These are phyloP conservation scores for Ceratopteris richardii DNA, from an alignment of 75 land plant species.

Conservation along the genomic window DNA sequence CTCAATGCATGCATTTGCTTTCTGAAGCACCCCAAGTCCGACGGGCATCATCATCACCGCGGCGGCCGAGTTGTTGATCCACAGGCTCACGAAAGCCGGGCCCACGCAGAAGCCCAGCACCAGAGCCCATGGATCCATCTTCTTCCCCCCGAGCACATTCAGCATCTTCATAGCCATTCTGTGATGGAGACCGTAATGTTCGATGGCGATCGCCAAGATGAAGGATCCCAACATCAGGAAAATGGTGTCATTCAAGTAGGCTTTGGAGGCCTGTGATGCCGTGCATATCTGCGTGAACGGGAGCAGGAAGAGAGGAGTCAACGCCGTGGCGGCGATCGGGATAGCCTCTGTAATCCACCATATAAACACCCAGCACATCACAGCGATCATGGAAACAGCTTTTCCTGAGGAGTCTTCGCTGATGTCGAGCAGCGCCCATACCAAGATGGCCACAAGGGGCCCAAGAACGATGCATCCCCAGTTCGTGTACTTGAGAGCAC, in stretches of 20 bases:
- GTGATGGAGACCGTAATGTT: constrained; percentile 61
- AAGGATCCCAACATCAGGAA: constrained; percentile 74
- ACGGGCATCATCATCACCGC: constrained; percentile 91
- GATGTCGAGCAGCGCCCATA: not conserved
- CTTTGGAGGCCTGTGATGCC: constrained; percentile 56
- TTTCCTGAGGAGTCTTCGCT: not conserved
- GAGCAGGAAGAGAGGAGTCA: constrained; percentile 73
- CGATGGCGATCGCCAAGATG: constrained; percentile 76
- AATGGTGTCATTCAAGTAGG: constrained; percentile 77
- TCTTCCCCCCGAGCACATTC: constrained; percentile 55
- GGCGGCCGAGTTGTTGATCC: constrained; percentile 83
- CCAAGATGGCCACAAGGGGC: not conserved
- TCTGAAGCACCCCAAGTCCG: constrained; percentile 62
- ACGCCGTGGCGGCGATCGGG: constrained; percentile 67
- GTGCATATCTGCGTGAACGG: constrained; percentile 50
- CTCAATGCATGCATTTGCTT: constrained; percentile 18
- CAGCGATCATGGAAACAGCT: constrained; percentile 52
- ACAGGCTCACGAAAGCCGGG: constrained; percentile 85
- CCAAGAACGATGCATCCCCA: too few relatives aligned
- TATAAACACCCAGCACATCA: constrained; percentile 57
- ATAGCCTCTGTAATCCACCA: constrained; percentile 97
- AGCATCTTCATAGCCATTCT: constrained; percentile 71
- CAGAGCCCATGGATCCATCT: constrained; percentile 56
- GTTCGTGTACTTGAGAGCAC: too few relatives aligned
- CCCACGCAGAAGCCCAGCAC: constrained; percentile 78